phyloP scores from a whole-genome alignment of 306 rosid species.

The Vigna reflexopilosa region DNA sequence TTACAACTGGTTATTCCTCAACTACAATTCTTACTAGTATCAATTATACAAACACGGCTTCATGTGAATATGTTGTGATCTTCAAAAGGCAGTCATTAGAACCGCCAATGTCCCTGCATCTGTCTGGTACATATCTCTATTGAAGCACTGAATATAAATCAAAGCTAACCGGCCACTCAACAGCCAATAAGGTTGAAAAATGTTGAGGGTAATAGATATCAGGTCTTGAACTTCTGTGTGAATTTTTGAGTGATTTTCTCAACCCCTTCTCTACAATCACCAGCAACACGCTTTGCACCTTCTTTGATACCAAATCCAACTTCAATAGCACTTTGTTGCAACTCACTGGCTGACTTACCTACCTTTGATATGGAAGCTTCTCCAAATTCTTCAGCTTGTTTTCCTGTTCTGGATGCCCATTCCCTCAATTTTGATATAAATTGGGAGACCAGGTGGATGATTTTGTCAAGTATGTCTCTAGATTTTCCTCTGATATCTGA shows the following conservation, averaged over 20 bases:
- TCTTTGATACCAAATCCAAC: constrained; percentile 65
- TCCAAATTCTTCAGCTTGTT: constrained; percentile 62
- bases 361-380: constrained; percentile 61
- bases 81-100: constrained; percentile 28
- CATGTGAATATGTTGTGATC: constrained; percentile 25
- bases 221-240: constrained; percentile 85
- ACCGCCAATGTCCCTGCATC: constrained; percentile 41
- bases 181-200: constrained; percentile 22
- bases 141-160: constrained; percentile 33
- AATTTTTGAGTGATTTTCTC: constrained; percentile 88
- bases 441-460: constrained; percentile 62
- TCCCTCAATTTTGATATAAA: constrained; percentile 67
- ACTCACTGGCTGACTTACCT: constrained; percentile 59
- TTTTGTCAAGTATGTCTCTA: constrained; percentile 60
- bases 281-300: constrained; percentile 78
- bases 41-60: constrained; percentile 42
- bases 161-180: constrained; percentile 38
- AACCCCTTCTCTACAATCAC: constrained; percentile 92
- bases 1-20: constrained; percentile 42
- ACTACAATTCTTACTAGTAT: constrained; percentile 22
- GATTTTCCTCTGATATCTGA: constrained; percentile 69
- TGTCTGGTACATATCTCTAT: constrained; percentile 16
- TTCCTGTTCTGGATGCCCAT: constrained; percentile 62
- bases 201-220: constrained; percentile 37
- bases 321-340: constrained; percentile 71